Evolutionary conservation across 352 stramenopile genomes (phyloP).

Genomic region (Phytopythium montanum): DNA sequence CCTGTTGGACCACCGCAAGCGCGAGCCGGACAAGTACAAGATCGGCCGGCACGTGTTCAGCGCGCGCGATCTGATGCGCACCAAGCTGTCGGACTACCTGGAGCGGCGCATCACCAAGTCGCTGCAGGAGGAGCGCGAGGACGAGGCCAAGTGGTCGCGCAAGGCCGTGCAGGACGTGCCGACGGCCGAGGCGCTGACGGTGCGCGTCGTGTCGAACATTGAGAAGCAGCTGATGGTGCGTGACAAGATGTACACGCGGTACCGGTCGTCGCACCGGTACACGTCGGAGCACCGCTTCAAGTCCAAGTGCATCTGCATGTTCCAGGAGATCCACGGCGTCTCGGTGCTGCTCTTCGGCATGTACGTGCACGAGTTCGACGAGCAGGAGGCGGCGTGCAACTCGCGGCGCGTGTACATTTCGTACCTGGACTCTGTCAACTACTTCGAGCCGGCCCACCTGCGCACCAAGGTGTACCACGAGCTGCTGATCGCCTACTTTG

Average conservation of each 20-base stretch:
- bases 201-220: constrained; percentile 96
- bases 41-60: constrained; percentile 89
- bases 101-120: constrained; percentile 90
- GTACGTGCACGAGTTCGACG: constrained; percentile 99
- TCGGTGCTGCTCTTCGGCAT: constrained; percentile 99
- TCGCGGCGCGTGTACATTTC: constrained; percentile 96
- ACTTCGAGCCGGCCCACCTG: constrained; percentile 95
- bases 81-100: constrained; percentile 93
- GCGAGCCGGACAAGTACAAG: constrained; percentile 81
- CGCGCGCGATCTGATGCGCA: constrained; percentile 93
- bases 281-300: constrained; percentile 90
- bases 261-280: constrained; percentile 90
- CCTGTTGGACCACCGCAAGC: constrained; percentile 85
- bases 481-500: constrained; percentile 97
- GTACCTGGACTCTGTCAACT: constrained; percentile 99
- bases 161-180: constrained; percentile 84
- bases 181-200: constrained; percentile 90
- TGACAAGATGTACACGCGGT: constrained; percentile 94
- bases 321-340: constrained; percentile 99
- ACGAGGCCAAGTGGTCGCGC: constrained; percentile 82
- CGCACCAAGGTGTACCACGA: constrained; percentile 99
- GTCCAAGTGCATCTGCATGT: constrained; percentile 99
- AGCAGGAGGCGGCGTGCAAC: constrained; percentile 96
- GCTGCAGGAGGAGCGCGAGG: constrained; percentile 85
- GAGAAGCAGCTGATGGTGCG: constrained; percentile 94